phyloP scores from a whole-genome alignment of 345 rosid species.

The Euphorbia pulcherrima region DNA sequence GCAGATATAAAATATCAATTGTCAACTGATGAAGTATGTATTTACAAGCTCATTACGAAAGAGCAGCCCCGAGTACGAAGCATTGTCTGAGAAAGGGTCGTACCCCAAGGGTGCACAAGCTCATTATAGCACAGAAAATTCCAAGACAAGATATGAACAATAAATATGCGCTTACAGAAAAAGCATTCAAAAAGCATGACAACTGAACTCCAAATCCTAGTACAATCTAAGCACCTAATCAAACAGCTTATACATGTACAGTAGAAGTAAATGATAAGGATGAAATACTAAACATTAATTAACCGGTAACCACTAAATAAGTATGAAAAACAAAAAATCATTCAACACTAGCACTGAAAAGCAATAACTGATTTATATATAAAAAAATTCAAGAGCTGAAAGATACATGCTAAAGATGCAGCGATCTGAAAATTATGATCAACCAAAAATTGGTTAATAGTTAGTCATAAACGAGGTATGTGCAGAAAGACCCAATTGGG shows the following conservation, averaged over 20 bases:
- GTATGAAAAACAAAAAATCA: neutral
- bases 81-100: too few species aligned
- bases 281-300: neutral
- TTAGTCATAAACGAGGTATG: slow-evolving; percentile 35
- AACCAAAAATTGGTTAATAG: slow-evolving; percentile 32
- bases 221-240: neutral
- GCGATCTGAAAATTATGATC: slow-evolving; percentile 22
- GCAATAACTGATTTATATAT: slow-evolving; percentile 16
- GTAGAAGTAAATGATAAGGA: neutral
- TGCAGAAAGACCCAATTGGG: slow-evolving; percentile 43
- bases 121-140: too few species aligned
- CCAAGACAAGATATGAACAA: neutral
- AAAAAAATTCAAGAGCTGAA: slow-evolving; percentile 20
- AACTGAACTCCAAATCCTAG: neutral
- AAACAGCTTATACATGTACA: neutral
- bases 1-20: neutral
- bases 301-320: too few species aligned
- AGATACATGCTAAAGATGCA: slow-evolving; percentile 23
- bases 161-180: neutral
- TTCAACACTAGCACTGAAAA: neutral
- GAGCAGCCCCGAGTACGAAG: too few species aligned
- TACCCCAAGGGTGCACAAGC: too few species aligned
- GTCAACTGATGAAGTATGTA: neutral
- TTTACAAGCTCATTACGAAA: neutral
- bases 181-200: neutral